Base-by-base conservation (phyloP, 2,329 filamentous ascomycete genomes). In the Pseudonectria buxi region DNA sequence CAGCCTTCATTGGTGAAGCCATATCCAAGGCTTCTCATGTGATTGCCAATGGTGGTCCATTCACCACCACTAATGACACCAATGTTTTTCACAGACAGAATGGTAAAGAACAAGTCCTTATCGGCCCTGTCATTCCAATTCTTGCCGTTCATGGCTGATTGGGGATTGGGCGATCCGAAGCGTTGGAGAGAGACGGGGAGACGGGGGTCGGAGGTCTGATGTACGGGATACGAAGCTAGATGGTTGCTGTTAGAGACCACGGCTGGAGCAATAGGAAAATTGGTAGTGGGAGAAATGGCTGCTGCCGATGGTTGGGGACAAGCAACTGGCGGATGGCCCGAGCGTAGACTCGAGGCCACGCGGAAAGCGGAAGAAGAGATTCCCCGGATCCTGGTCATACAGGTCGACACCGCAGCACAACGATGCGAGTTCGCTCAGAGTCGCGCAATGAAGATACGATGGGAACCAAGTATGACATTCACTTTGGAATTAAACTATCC, bases 1-100 rank as follows among this genome's bases (percentile, higher is more conserved):
- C 75, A 78, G 47, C 75, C 75, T 54, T 79, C 74, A 62, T 79
- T 78, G 13, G 75, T 78, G 55, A 79, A 78, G 57, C 73, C 72
- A 49, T 79, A 78, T 36, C 75, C 74, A 38, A 77, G 50, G 25
- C 60, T 57, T 41, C 75, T 67, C 75, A 79, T 78, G 43, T 74
- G 66, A 55, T 74, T 74, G 43, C 75, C 75, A 48, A 79, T 78
- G 26, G 68, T 74, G 18, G 66, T 71, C 75, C 75, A 79, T 74
- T 79, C 75, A 12, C 64, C 60, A 39, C 73, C 74, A 56, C 73
- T 78, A 56, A 79, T 78, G 52, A 78, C 67, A 44, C 74, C 75
- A 48, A 79, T 76, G 54, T 77, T 75, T 59, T 79, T 79, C 32
- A 77, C 71, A 4, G 70, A 74, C 26, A 78, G 58, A 40, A 79